Evolutionary conservation across 352 stramenopile species (phyloP).

Genomic region (Phytophthora pseudosyringae): DNA sequence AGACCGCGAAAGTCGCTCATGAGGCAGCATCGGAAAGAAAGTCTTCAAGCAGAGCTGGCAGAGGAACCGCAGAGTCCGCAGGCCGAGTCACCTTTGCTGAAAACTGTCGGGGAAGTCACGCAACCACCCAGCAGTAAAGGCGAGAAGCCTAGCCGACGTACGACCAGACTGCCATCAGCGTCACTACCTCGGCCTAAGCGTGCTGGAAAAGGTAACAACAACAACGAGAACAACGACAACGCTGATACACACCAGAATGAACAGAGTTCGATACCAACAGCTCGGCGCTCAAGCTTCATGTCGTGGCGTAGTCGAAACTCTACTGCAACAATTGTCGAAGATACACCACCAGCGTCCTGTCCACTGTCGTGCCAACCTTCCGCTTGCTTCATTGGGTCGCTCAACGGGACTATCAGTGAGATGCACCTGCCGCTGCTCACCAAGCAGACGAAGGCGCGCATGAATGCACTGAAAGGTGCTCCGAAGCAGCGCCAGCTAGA

Average conservation of each 20-base stretch:
- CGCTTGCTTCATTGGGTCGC: slow-evolving; percentile 32
- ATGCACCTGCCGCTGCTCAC: slow-evolving; percentile 30
- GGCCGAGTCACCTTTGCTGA: slow-evolving; percentile 48
- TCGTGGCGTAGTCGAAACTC: slow-evolving; percentile 32
- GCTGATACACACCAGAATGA: slow-evolving; percentile 7
- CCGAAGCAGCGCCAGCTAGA: slow-evolving; percentile 36
- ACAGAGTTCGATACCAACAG: slow-evolving; percentile 13
- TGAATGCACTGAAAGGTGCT: slow-evolving; percentile 26
- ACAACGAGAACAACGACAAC: slow-evolving; percentile 2
- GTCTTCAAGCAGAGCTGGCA: slow-evolving; percentile 12
- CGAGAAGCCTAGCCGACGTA: slow-evolving; percentile 5
- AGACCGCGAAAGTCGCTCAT: slow-evolving; percentile 29
- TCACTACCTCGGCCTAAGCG: slow-evolving; percentile 17
- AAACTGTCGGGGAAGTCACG: slow-evolving; percentile 13
- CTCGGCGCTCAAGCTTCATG: slow-evolving; percentile 25
- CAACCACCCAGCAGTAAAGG: neutral
- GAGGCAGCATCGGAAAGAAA: slow-evolving; percentile 24
- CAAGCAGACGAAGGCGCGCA: slow-evolving; percentile 26
- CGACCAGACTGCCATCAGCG: slow-evolving; percentile 1
- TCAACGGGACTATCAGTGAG: slow-evolving; percentile 37
- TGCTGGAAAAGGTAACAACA: slow-evolving; percentile 8
- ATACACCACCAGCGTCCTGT: slow-evolving; percentile 19
- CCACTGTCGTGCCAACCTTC: slow-evolving; percentile 32
- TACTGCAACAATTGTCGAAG: slow-evolving; percentile 23
- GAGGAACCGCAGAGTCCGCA: slow-evolving; percentile 27